A percentile compares a stretch with the other conserved stretches of the same genome.
Evolutionary conservation across 2,329 filamentous ascomycete species (phyloP).

Genomic region (Biscogniauxia sp.): DNA sequence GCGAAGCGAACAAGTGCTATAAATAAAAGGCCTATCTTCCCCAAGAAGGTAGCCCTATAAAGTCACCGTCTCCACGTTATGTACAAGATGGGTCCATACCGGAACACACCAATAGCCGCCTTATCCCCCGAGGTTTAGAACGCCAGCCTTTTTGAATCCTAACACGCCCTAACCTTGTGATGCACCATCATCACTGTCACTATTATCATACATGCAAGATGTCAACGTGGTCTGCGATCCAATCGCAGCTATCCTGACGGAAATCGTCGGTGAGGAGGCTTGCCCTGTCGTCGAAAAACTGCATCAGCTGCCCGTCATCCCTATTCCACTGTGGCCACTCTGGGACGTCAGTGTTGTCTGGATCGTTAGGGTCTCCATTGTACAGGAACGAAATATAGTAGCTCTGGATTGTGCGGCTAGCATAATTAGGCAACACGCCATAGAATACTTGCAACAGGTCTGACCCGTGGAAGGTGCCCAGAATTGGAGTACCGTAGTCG

Average conservation of each 20-base stretch:
- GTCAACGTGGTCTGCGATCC: slow-evolving; percentile 14
- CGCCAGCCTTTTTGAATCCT: not conserved
- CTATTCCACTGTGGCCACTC: slow-evolving; percentile 44
- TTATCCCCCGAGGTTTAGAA: not conserved
- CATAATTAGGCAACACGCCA: slow-evolving; percentile 61
- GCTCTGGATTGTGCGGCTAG: slow-evolving; percentile 56
- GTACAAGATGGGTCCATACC: not conserved
- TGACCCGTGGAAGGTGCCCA: slow-evolving; percentile 74
- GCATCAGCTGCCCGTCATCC: slow-evolving; percentile 39
- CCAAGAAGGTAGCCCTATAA: not conserved
- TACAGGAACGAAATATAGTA: slow-evolving; percentile 75
- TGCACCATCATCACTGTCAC: not conserved
- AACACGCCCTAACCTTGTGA: not conserved
- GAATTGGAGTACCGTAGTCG: slow-evolving; percentile 65
- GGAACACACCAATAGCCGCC: not conserved
- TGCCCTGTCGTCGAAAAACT: slow-evolving; percentile 21
- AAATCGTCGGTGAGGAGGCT: slow-evolving; percentile 28
- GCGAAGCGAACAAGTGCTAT: not conserved
- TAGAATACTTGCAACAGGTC: slow-evolving; percentile 70
- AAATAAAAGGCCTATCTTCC: not conserved
- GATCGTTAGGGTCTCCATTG: slow-evolving; percentile 66
- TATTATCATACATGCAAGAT: slow-evolving; percentile 15
- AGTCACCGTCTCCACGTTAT: not conserved
- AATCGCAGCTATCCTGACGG: slow-evolving; percentile 20
- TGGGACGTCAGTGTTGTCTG: slow-evolving; percentile 32